These are phyloP conservation scores for Tubosaeta brunneosetosa DNA, from an alignment of 768 basidiomycete species.

Conservation along the genomic window DNA sequence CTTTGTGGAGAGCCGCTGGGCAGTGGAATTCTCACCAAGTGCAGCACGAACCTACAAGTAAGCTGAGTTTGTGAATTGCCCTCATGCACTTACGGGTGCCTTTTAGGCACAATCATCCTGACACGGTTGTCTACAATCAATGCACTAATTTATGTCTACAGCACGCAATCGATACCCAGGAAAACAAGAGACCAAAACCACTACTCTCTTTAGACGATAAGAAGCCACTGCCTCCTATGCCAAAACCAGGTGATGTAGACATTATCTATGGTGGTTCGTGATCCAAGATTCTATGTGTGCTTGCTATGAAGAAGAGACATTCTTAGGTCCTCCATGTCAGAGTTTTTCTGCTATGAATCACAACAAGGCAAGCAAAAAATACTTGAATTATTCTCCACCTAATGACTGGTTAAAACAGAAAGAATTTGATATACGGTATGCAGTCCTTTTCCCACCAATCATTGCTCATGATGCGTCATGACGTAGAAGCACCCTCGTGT, in stretches of 20 bases:
- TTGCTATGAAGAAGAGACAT: background rate
- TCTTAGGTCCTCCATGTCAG: conserved; percentile 70
- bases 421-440: conserved; percentile 57
- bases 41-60: conserved; percentile 65
- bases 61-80: conserved; percentile 12
- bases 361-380: conserved; percentile 39
- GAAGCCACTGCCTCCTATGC: conserved; percentile 43
- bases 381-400: background rate
- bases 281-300: background rate
- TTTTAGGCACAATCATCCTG: conserved; percentile 58
- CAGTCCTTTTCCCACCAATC: background rate
- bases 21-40: conserved; percentile 59
- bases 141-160: conserved; percentile 57
- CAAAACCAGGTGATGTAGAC: conserved; percentile 55
- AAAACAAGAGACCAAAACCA: conserved; percentile 37
- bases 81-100: background rate
- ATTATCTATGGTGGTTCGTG: conserved; percentile 68
- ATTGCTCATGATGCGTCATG: background rate
- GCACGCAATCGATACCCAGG: conserved; percentile 47
- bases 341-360: conserved; percentile 66
- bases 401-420: conserved; percentile 32
- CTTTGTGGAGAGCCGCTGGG: conserved; percentile 62
- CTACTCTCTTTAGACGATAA: conserved; percentile 41
- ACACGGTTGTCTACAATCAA: conserved; percentile 58
- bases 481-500: conserved; percentile 54